These are phyloP conservation scores for Picochlorum sp. DNA, from an alignment of 139 green algal species.

Conservation along the genomic window DNA sequence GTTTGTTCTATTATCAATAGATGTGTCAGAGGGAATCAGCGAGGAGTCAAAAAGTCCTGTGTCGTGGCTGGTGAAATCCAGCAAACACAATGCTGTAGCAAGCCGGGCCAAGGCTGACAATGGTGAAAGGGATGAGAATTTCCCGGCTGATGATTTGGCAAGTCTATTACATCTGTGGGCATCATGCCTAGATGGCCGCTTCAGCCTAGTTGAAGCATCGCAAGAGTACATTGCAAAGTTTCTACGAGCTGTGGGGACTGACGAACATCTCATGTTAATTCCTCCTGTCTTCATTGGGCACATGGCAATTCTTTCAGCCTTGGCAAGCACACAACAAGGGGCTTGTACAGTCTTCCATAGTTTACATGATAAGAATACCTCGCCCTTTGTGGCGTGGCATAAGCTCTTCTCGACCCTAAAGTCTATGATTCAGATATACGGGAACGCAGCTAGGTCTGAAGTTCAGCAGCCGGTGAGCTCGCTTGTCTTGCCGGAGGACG, in stretches of 20 bases:
- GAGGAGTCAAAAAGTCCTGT: slow-evolving; percentile 4
- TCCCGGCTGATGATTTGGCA: too few species aligned
- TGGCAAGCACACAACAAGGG: slow-evolving; percentile 44
- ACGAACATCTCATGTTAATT: slow-evolving; percentile 14
- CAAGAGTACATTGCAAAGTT: slow-evolving; percentile 42
- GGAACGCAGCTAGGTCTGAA: not conserved
- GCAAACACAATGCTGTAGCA: too few species aligned
- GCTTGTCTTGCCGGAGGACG: slow-evolving; percentile 27
- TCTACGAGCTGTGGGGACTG: slow-evolving; percentile 31
- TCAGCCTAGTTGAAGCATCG: slow-evolving; percentile 27
- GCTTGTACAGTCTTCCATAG: slow-evolving; percentile 31
- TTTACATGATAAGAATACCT: slow-evolving; percentile 29
- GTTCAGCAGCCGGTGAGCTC: not conserved
- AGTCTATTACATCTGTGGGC: not conserved
- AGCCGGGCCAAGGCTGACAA: too few species aligned
- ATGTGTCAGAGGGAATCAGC: slow-evolving; percentile 26
- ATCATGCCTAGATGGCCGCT: slow-evolving; percentile 8
- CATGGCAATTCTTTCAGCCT: slow-evolving; percentile 49
- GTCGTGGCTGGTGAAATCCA: not conserved
- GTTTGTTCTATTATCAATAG: slow-evolving; percentile 41
- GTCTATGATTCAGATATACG: slow-evolving; percentile 21
- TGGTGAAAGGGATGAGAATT: too few species aligned
- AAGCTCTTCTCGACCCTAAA: slow-evolving; percentile 54
- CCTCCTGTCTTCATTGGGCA: slow-evolving; percentile 43
- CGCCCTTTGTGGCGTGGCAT: slow-evolving; percentile 44